phyloP scores from a whole-genome alignment of 2,329 filamentous ascomycete species.

The Penicillium sp. region DNA sequence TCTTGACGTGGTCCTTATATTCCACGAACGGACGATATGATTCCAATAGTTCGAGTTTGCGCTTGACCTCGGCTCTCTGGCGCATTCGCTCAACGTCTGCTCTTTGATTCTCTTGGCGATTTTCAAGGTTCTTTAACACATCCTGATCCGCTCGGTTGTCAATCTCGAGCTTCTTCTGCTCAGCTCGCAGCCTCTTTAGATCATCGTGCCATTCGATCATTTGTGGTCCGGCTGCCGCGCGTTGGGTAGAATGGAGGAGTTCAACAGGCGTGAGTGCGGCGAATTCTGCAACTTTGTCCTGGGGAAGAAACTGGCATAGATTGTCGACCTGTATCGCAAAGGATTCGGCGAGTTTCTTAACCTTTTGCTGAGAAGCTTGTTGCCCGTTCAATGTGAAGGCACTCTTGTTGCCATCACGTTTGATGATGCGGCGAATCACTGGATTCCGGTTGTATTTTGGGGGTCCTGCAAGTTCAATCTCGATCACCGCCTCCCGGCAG shows the following conservation, averaged over 20 bases:
- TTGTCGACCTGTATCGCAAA: constrained; percentile 96
- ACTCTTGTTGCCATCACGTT: constrained; percentile 73
- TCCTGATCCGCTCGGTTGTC: constrained; percentile 58
- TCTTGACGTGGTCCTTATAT: constrained; percentile 55
- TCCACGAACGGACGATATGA: constrained; percentile 61
- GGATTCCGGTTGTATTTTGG: constrained; percentile 58
- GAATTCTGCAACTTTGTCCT: constrained; percentile 94
- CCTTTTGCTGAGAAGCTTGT: constrained; percentile 55
- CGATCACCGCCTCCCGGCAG: constrained; percentile 69
- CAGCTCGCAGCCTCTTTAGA: constrained; percentile 65
- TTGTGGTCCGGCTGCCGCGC: constrained; percentile 76
- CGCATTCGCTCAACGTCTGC: constrained; percentile 78
- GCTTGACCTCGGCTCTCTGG: constrained; percentile 66
- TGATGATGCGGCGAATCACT: constrained; percentile 70
- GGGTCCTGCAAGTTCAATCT: constrained; percentile 78
- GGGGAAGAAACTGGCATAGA: constrained; percentile 91
- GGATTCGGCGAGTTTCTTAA: constrained; percentile 63
- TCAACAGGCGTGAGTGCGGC: constrained; percentile 76
- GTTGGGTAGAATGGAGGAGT: constrained; percentile 76
- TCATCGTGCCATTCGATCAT: constrained; percentile 74
- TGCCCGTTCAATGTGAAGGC: constrained; percentile 73
- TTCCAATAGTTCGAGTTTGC: constrained; percentile 61
- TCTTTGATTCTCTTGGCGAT: constrained; percentile 67
- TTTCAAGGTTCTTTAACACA: constrained; percentile 62
- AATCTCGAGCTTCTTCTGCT: constrained; percentile 61